phyloP scores from a whole-genome alignment of 2,329 filamentous ascomycete species.

The Fusarium sp. region DNA sequence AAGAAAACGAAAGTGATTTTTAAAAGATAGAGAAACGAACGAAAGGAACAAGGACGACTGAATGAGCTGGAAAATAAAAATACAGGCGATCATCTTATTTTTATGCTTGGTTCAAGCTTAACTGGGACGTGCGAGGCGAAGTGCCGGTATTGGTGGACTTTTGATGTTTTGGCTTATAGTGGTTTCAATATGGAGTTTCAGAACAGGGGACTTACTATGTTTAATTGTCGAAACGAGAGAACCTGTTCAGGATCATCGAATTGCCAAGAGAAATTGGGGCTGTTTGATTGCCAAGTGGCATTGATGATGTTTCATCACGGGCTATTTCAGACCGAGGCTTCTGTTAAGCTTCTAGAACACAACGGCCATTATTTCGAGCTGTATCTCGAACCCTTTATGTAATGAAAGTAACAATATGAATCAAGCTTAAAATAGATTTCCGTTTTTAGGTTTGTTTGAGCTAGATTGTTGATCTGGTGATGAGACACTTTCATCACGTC shows the following conservation, averaged over 20 bases:
- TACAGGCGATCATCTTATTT: neutral
- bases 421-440: neutral
- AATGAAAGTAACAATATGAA: rapidly evolving
- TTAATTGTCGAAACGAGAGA: neutral
- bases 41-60: neutral
- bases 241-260: neutral
- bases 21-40: neutral
- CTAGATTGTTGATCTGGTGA: neutral
- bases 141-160: conserved; percentile 21
- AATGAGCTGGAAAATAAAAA: neutral
- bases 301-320: conserved; percentile 4
- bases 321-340: neutral
- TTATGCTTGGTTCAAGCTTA: neutral
- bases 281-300: conserved; percentile 14
- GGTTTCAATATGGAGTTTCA: conserved; percentile 24
- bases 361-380: rapidly evolving
- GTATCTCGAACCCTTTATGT: rapidly evolving
- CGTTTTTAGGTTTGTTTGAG: neutral
- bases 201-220: neutral
- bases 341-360: neutral
- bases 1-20: neutral
- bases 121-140: neutral
- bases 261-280: neutral
- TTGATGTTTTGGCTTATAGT: neutral
- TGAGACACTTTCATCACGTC: neutral